Evolutionary conservation across 1,284 basidiomycete species (phyloP), one percentile per base, ranked within the genome.

Genomic region (Phellopilus nigrolimitatus): DNA sequence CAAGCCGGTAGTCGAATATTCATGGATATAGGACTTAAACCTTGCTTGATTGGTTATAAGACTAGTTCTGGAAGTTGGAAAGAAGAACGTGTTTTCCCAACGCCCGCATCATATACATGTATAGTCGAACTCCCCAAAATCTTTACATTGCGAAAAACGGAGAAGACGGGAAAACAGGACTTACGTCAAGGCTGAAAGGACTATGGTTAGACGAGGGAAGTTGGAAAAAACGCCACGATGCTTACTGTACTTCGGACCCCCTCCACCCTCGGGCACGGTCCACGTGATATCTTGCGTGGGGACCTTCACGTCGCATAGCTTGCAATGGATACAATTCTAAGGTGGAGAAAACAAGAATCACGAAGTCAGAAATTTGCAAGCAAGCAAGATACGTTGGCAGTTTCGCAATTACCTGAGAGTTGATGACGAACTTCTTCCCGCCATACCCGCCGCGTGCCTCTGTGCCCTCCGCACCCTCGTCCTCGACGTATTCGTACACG

Each of bases 401-500:
- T n/a, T n/a, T n/a, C n/a, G n/a, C 7, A 54, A 73, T 28, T 54
- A 87, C 87, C 76, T 97, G 95, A 9, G 91, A 91, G 70, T 99
- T 99, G 69, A 98, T 99, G 15, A 97, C 87, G 53, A 99, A 75
- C 71, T 91, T 93, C 71, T 91, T 92, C 13, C 93, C 93, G 24
- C 71, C 70, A 77, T 79, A 85, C 0, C 76, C 73, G 46, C 75
- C 82, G 56, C 78, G 78, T 48, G 78, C 74, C 0, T 71, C 73
- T 12, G 64, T 72, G 4, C 73, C 78, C 36, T 79, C 80, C 37
- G 19, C 50, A 19, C 57, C 71, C 57, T 78, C 79, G 33, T 80
- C 85, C n/a, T 85, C 86, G 12, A 95, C 87, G 65, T 99, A 99
- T 71, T 99, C 95, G 69, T 99, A 99, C 25, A 99, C 97, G 3